Evolutionary conservation across 768 basidiomycete species (phyloP), one percentile per base, ranked within the genome.

Genomic region (Cyathus striatus): DNA sequence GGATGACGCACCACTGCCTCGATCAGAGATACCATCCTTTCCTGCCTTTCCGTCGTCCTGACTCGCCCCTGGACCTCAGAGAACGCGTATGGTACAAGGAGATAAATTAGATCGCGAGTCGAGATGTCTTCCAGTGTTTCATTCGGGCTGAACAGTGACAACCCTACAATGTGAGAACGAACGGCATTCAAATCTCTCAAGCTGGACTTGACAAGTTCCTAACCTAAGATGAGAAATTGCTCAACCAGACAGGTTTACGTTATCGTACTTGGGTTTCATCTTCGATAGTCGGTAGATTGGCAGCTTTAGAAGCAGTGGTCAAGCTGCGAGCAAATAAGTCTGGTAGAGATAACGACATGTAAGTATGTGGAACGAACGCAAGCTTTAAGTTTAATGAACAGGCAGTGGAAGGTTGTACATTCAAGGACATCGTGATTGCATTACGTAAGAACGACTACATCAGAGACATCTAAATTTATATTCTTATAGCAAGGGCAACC

Each of bases 51-150:
- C 2, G 64, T 70, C 1, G 83, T 70, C 57, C 69, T 69, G 30
- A 79, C 58, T 35, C 82, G 78, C 35, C 78, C 73, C 52, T 81
- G 73, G 21, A 86, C 71, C 49, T 91, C 83, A 16, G 83, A 78
- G 25, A 69, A 57, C 17, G 81, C 72, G 54, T 75, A 92, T 0
- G 86, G 83, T 3, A 89, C 79, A 30, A 81, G 68, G 9, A 95
- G 69, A 61, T 89, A 93, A 2, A 83, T 64, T 25, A 93, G 64
- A 64, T 92, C 80, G 24, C 70, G 63, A 1, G 90, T 90, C 2
- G 86, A 70, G 43, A 95, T 80, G 59, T 95, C 91, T 35, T 90
- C 86, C 14, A 92, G 65, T 0, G 70, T 71, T 55, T 95, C 91
- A 54, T 94, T 94, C 3, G 82, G 69, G 45, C 90, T 92, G 65